phyloP scores from a whole-genome alignment of 768 basidiomycete species.

The Ephemerocybe angulata region DNA sequence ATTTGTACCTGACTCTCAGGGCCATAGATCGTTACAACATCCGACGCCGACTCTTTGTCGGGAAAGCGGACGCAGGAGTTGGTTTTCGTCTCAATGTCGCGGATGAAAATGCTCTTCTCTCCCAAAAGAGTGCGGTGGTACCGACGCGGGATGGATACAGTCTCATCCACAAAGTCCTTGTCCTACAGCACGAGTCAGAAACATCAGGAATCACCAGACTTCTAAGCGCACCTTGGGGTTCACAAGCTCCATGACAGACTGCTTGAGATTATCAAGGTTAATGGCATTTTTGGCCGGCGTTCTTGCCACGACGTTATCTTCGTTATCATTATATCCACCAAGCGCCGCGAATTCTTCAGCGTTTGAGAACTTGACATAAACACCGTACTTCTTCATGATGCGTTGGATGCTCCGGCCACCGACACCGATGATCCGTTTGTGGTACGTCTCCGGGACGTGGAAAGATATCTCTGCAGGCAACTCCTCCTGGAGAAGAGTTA shows the following conservation, averaged over 20 bases:
- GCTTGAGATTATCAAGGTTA: slow-evolving; percentile 92
- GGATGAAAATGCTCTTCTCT: slow-evolving; percentile 96
- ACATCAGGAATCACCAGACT: not conserved
- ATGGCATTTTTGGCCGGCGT: slow-evolving; percentile 97
- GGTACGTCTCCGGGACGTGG: slow-evolving; percentile 96
- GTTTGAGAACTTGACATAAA: slow-evolving; percentile 98
- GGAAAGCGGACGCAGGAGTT: slow-evolving; percentile 92
- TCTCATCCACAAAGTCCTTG: slow-evolving; percentile 94
- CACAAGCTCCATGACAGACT: slow-evolving; percentile 96
- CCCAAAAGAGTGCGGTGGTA: slow-evolving; percentile 94
- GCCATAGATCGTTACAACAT: slow-evolving; percentile 93
- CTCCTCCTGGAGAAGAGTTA: slow-evolving; percentile 91
- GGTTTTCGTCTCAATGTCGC: slow-evolving; percentile 94
- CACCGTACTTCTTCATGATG: slow-evolving; percentile 99
- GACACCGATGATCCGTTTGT: slow-evolving; percentile 98
- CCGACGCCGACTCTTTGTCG: slow-evolving; percentile 90
- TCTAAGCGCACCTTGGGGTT: slow-evolving; percentile 75
- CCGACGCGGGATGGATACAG: slow-evolving; percentile 86
- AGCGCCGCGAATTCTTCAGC: slow-evolving; percentile 94
- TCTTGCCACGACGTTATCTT: slow-evolving; percentile 97
- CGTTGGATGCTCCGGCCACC: slow-evolving; percentile 97
- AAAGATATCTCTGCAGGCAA: slow-evolving; percentile 98
- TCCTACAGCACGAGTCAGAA: slow-evolving; percentile 51
- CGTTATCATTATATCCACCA: slow-evolving; percentile 94
- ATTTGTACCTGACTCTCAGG: slow-evolving; percentile 97